These are phyloP conservation scores for Microbotryum saponariae DNA, from an alignment of 1,284 basidiomycete genomes.

Conservation along the genomic window DNA sequence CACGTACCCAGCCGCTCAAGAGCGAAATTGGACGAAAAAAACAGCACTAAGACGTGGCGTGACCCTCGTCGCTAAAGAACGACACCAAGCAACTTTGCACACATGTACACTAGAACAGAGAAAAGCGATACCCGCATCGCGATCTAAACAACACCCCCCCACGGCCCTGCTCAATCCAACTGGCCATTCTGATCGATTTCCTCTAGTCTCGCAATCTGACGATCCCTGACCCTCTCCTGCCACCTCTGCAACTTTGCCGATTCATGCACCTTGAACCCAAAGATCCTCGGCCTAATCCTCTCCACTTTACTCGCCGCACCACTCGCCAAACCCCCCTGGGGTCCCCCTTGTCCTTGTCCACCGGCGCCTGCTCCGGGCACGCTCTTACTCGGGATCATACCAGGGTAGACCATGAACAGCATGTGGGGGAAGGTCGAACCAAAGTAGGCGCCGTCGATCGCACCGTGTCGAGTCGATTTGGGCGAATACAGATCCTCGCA, in stretches of 20 bases:
- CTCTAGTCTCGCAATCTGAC: slow-evolving; percentile 44
- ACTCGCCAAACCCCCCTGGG: slow-evolving; percentile 50
- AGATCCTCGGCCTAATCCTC: slow-evolving; percentile 79
- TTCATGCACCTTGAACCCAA: slow-evolving; percentile 90
- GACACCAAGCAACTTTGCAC: no score
- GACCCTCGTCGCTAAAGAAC: no score
- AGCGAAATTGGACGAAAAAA: no score
- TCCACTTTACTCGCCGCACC: slow-evolving; percentile 74
- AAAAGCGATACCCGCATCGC: no score
- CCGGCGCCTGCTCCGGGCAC: slow-evolving; percentile 46
- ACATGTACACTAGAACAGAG: no score
- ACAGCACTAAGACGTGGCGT: no score
- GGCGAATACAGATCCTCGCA: slow-evolving; percentile 96
- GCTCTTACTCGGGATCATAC: slow-evolving; percentile 74
- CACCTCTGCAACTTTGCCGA: slow-evolving; percentile 84
- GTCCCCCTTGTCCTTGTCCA: slow-evolving; percentile 36
- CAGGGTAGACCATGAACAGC: slow-evolving; percentile 88
- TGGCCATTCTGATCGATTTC: not conserved
- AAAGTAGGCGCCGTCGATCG: slow-evolving; percentile 93
- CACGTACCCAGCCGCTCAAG: no score
- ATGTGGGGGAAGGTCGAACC: slow-evolving; percentile 91
- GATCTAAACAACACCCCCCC: no score
- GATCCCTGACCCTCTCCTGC: slow-evolving; percentile 81
- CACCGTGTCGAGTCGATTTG: slow-evolving; percentile 86
- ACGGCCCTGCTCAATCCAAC: not conserved